Evolutionary conservation across 2,329 filamentous ascomycete species (phyloP), one percentile per base, ranked within the genome.

Genomic region (Pyricularia pennisetigena): DNA sequence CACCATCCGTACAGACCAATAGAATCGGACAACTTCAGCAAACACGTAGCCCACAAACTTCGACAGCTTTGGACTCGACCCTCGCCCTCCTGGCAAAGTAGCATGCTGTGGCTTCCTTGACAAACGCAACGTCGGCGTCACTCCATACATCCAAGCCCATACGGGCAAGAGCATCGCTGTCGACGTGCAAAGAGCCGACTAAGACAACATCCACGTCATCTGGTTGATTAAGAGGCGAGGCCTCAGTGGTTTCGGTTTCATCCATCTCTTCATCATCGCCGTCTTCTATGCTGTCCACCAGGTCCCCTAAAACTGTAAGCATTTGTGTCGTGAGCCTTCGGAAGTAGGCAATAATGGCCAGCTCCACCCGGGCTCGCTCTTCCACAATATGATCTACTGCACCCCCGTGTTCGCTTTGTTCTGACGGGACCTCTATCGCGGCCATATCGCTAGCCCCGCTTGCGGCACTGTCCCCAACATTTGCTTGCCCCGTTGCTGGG

Each of bases 131-230:
- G 75, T 94, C 92, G 20, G 81, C 81, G 35, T 84, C 81, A 74
- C 90, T 93, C 91, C 91, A 95, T 0, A 88, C 82, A 73, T 95
- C 92, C 24, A 95, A 82, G 0, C 92, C 92, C 87, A 94, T 90
- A 64, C 83, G 81, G 69, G 86, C 84, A 66, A 94, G 76, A 68
- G 90, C 87, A 29, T 88, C 87, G 71, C 85, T 86, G 70, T 84
- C 85, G 26, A 94, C 79, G 14, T 82, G 81, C 65, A 91, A 78
- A 65, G 76, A 77, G 1, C 74, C 76, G 5, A 79, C 79, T 10
- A 72, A 73, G 4, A 72, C 70, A 8, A 75, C 72, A 4, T 73
- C 74, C 4, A 68, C 41, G 59, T 68, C 65, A 14, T 67, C 69
- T 28, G 9, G 16, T 24, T 70, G 66, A 12, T n/a, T 28, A 23